Evolutionary conservation across 1,284 basidiomycete species (phyloP), one percentile per base, ranked within the genome.

Genomic region (Neotropicomus parvogracilis): DNA sequence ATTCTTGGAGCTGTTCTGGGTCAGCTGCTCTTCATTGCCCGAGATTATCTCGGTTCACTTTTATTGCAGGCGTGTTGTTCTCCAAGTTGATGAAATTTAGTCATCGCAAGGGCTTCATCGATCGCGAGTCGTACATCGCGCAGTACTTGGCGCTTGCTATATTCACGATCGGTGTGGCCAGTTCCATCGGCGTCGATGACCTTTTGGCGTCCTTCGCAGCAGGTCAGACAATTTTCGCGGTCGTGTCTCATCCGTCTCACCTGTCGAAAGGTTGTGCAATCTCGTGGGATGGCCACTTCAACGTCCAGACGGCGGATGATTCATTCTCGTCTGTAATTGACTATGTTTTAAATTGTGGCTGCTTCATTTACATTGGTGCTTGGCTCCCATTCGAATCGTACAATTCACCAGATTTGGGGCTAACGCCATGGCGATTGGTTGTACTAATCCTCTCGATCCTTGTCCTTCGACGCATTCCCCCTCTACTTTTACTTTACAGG

Each of bases 211-310:
- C 92, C 0, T 98, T 97, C 64, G 93, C 93, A 24, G 94, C 92
- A 61, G 95, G 94, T 73, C 43, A 36, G 69, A 53, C 16, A 10
- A 5, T 6, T 17, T 41, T 37, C 12, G 19, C 35, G 3, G 13
- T 36, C 29, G 5, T 36, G 8, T 34, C 6, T 14, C 12, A 13
- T 16, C 8, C 33, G 12, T 31, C 52, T 49, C 32, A 52, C n/a
- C 19, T 7, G 6, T 40, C 6, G 26, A 40, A 39, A 88, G 85
- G 85, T 2, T 85, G 79, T 47, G 91, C 94, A 0, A 88, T 97
- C 56, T 91, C 92, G 2, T 97, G 94, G 95, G 93, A 97, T 62
- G 88, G 91, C 32, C 80, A 93, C 64, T 97, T 95, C 71, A 90
- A 91, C 62, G 73, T 75, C 36, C 86, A 92, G 48, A 92, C 83